Percentiles rank a stretch among this genome's conserved stretches.
phyloP scores from a whole-genome alignment of 352 stramenopile species.

The Phytophthora crassamura region DNA sequence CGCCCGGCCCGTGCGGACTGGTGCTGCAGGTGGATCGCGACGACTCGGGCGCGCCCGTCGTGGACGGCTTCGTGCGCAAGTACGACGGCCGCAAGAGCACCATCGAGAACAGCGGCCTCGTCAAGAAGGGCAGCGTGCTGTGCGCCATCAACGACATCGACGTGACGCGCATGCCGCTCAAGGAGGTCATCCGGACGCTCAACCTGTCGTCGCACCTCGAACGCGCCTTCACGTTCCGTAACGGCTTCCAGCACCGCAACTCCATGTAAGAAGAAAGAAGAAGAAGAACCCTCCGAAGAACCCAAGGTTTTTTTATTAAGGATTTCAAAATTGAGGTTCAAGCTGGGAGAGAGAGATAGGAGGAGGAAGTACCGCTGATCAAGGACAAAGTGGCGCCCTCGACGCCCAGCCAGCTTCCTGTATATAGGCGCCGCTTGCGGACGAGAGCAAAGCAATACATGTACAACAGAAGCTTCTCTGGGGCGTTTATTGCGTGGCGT shows the following conservation, averaged over 20 bases:
- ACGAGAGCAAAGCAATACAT: constrained; percentile 32
- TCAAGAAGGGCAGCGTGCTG: constrained; percentile 70
- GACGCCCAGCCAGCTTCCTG: constrained; percentile 14
- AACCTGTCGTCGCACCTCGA: constrained; percentile 77
- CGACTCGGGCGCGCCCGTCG: constrained; percentile 52
- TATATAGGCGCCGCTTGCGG: constrained; percentile 32
- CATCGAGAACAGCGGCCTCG: constrained; percentile 79
- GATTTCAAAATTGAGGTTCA: constrained; percentile 31
- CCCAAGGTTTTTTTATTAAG: constrained; percentile 28
- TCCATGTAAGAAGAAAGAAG: constrained; percentile 35
- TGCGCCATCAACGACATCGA: constrained; percentile 86
- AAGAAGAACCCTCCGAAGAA: constrained; percentile 12
- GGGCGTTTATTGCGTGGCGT: constrained; percentile 34
- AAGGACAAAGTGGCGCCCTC: constrained; percentile 1
- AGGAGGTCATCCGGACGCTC: constrained; percentile 75
- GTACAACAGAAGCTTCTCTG: constrained; percentile 33
- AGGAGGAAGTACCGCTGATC: constrained; percentile 6
- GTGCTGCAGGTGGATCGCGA: constrained; percentile 61
- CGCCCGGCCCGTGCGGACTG: constrained; percentile 73
- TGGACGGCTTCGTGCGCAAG: constrained; percentile 80
- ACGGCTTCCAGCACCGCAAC: constrained; percentile 43
- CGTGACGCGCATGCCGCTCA: constrained; percentile 66
- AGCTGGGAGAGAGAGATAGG: constrained; percentile 23
- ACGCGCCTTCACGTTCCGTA: constrained; percentile 78
- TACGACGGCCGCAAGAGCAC: constrained; percentile 71